Evolutionary conservation across 768 basidiomycete genomes (phyloP), one percentile per base, ranked within the genome.

Genomic region (Mycena epipterygia): DNA sequence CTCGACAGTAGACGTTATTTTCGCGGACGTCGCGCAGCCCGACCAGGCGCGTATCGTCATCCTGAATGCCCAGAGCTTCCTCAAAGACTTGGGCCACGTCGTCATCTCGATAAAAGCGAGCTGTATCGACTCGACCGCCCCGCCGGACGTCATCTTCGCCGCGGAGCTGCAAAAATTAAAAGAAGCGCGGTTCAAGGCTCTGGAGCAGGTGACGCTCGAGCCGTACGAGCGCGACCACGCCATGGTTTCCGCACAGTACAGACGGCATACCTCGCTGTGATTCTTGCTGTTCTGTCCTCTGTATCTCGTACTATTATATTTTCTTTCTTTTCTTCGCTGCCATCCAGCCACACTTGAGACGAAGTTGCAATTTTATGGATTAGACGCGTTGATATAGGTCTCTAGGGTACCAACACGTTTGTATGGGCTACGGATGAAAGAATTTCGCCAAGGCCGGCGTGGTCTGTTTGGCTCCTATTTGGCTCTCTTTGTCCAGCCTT

Each of bases 21-120:
- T 99, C 76, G 96, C 98, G 65, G 98, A 99, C 81, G 91, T 99
- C 56, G 98, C 98, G 0, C 98, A 99, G 79, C 97, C 97, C 49
- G 97, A 99, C 83, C 98, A 99, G 84, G 97, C 97, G 3, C 96
- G 97, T 86, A 98, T 99, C 77, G 95, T 99, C 71, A 87, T 89
- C 44, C 89, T 91, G 81, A 99, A 99, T 81, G 95, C 97, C 0
- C 91, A 98, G 75, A 91, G 92, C 81, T 99, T 99, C 92, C 88
- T 99, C 63, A 98, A 97, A 82, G 93, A 97, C 80, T 90, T 89
- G 33, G 98, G 98, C 2, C 95, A 98, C 76, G 86, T 89, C 75
- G 91, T 99, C 76, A 96, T 99, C 73, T 99, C 97, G 63, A 98
- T 99, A 89, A 99, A 99, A 86, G 98, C 98, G 33, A 96, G 94